These are phyloP conservation scores for Kentomonas sorsogonicus DNA, from an alignment of 208 protist genomes.

Conservation along the genomic window DNA sequence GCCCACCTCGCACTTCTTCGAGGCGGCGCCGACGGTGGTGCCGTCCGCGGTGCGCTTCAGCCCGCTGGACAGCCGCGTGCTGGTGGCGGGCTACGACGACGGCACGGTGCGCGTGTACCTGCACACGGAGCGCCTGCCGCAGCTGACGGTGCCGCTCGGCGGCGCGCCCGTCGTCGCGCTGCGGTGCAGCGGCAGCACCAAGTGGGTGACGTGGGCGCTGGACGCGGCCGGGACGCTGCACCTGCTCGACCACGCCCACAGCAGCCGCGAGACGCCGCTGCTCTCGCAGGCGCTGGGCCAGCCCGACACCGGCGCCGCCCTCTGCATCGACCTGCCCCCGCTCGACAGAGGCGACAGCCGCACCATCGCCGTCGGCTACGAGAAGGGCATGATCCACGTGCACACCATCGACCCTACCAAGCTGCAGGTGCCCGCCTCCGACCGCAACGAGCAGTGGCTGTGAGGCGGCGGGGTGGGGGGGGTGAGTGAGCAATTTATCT, in stretches of 20 bases:
- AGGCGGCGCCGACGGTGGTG: conserved; percentile 22
- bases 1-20: conserved; percentile 30
- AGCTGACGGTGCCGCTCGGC: conserved; percentile 58
- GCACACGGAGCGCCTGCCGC: conserved; percentile 36
- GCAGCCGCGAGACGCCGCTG: conserved; percentile 37
- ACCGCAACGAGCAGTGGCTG: conserved; percentile 68
- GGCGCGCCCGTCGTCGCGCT: conserved; percentile 37
- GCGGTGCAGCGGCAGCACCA: conserved; percentile 33
- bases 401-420: conserved; percentile 44
- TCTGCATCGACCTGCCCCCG: conserved; percentile 49
- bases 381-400: conserved; percentile 68
- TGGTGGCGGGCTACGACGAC: conserved; percentile 76
- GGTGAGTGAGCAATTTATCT: conserved; percentile 1
- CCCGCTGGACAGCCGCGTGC: conserved; percentile 48
- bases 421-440: conserved; percentile 29
- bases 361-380: conserved; percentile 61
- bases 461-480: too few relatives aligned
- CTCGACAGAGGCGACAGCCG: conserved; percentile 46
- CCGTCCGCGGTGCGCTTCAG: conserved; percentile 62
- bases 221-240: conserved; percentile 62
- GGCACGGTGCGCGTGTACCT: conserved; percentile 69
- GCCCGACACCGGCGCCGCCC: conserved; percentile 52
- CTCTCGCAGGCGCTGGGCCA: conserved; percentile 44
- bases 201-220: conserved; percentile 66
- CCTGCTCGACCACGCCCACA: conserved; percentile 61